Conservation (phyloP, 169 alveolate genomes). For the Eimeria acervulina region DNA sequence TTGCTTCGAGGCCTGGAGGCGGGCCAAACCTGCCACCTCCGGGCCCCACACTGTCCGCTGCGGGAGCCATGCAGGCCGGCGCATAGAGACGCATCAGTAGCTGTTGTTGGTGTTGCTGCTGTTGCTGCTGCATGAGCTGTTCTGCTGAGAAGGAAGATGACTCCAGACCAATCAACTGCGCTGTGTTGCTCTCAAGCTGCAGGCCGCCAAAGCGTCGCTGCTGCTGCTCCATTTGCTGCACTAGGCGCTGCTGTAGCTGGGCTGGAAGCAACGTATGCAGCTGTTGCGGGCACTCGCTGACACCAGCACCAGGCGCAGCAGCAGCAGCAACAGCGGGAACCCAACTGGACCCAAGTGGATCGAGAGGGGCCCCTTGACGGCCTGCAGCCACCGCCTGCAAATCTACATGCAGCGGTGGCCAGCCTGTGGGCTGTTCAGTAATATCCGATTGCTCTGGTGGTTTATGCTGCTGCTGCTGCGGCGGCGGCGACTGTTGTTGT, state of each 20-base stretch:
- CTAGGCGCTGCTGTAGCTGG: slow-evolving; percentile 50
- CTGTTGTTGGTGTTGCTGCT: slow-evolving; percentile 48
- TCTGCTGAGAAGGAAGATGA: slow-evolving; percentile 10
- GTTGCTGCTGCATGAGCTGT: slow-evolving; percentile 40
- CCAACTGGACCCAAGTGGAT: background rate
- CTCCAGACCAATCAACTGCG: slow-evolving; percentile 31
- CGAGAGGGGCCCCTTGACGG: slow-evolving; percentile 1
- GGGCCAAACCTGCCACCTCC: slow-evolving; percentile 67
- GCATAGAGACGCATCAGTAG: slow-evolving; percentile 33
- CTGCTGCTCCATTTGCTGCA: slow-evolving; percentile 56
- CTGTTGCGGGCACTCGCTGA: slow-evolving; percentile 47
- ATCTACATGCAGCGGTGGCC: background rate
- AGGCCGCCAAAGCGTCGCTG: slow-evolving; percentile 43
- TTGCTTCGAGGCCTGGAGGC: slow-evolving; percentile 68
- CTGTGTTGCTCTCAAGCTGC: slow-evolving; percentile 25
- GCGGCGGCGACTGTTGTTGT: slow-evolving; percentile 23
- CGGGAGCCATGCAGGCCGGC: slow-evolving; percentile 42
- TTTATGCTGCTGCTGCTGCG: slow-evolving; percentile 13
- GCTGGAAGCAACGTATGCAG: slow-evolving; percentile 39
- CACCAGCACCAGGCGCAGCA: slow-evolving; percentile 21
- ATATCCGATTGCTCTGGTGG: background rate
- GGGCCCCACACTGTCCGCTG: slow-evolving; percentile 1
- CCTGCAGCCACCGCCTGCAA: slow-evolving; percentile 48
- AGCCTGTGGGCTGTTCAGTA: slow-evolving; percentile 42
- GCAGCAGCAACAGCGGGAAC: slow-evolving; percentile 7